phyloP scores from a whole-genome alignment of 805 yeast species.

The Metschnikowia kofuensis region DNA sequence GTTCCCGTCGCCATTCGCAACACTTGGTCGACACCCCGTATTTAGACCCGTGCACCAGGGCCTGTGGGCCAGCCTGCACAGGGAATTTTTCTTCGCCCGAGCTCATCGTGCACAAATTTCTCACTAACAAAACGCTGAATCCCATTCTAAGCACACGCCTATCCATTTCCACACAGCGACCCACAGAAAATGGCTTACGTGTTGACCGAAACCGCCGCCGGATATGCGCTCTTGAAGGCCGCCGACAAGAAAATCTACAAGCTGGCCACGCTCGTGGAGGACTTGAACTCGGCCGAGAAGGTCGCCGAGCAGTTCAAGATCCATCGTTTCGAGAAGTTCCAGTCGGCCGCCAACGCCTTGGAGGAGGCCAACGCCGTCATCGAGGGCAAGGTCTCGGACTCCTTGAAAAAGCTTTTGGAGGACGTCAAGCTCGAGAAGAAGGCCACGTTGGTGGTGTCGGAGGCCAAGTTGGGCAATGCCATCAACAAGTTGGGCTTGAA shows the following conservation, averaged over 20 bases:
- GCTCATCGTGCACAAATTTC: conserved; percentile 17
- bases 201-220: conserved; percentile 97
- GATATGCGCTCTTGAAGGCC: conserved; percentile 96
- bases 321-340: conserved; percentile 92
- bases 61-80: background rate
- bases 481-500: conserved; percentile 91
- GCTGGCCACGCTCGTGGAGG: conserved; percentile 68
- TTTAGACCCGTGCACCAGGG: background rate
- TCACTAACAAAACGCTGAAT: background rate
- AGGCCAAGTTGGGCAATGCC: conserved; percentile 93
- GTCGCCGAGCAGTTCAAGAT: conserved; percentile 89
- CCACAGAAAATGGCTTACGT: conserved; percentile 66
- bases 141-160: no score
- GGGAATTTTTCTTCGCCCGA: background rate
- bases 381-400: conserved; percentile 91
- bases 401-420: conserved; percentile 71
- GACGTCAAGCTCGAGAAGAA: conserved; percentile 79
- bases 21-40: no score
- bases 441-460: conserved; percentile 85
- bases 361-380: conserved; percentile 91
- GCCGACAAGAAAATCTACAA: conserved; percentile 96
- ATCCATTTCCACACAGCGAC: no score
- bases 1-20: no score
- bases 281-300: conserved; percentile 77
- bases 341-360: conserved; percentile 91